Evolutionary conservation across 2,329 filamentous ascomycete genomes (phyloP).

Genomic region (Apiospora marii): DNA sequence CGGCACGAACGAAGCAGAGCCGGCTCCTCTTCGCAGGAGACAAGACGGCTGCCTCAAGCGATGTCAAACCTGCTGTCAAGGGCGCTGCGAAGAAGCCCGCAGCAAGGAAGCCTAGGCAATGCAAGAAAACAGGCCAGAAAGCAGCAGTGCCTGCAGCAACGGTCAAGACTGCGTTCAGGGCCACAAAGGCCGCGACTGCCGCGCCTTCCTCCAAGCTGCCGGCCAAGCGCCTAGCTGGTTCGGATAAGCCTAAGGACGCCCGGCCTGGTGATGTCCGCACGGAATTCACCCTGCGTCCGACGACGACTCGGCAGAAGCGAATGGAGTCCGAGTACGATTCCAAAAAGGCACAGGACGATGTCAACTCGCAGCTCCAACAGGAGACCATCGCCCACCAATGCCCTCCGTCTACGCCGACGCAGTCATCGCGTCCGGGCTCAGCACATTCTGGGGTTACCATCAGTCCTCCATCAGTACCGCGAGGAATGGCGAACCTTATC

Average conservation of each 20-base stretch:
- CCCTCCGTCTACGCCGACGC: constrained; percentile 38
- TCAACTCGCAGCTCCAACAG: constrained; percentile 29
- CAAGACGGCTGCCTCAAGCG: constrained; percentile 37
- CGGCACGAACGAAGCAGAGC: constrained; percentile 54
- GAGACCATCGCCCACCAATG: constrained; percentile 24
- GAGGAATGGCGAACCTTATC: constrained; percentile 26
- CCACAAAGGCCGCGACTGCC: constrained; percentile 35
- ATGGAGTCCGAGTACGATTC: background rate
- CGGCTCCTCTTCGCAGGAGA: constrained; percentile 54
- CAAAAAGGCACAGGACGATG: constrained; percentile 26
- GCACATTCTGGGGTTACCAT: constrained; percentile 33
- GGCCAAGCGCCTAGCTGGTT: constrained; percentile 33
- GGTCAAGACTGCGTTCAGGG: constrained; percentile 41
- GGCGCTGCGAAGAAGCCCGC: constrained; percentile 40
- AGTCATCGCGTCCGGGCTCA: constrained; percentile 26
- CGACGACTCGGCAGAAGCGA: constrained; percentile 11
- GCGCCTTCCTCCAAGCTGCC: constrained; percentile 35
- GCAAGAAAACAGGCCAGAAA: constrained; percentile 54
- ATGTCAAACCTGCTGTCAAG: constrained; percentile 37
- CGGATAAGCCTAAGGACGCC: constrained; percentile 12
- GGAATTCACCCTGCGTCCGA: constrained; percentile 27
- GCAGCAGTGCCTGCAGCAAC: constrained; percentile 37
- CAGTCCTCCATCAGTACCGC: constrained; percentile 26
- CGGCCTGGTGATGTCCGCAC: background rate
- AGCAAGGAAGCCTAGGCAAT: constrained; percentile 47